These are phyloP conservation scores for Sphaerulina musiva DNA, from an alignment of 2,329 filamentous ascomycete genomes.

Conservation along the genomic window DNA sequence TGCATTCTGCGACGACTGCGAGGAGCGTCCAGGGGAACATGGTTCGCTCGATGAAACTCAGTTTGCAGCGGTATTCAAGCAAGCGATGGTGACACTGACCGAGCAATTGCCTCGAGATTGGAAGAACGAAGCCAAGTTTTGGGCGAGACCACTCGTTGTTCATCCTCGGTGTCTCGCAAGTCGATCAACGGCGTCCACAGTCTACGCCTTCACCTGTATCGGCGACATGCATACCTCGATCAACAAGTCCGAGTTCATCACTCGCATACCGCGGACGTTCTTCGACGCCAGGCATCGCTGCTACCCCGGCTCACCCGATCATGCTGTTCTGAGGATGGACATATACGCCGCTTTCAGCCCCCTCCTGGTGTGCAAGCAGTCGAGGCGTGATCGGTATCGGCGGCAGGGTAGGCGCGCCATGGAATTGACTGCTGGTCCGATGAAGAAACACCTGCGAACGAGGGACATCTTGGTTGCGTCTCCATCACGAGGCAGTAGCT, in stretches of 20 bases:
- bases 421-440: constrained; percentile 3
- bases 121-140: constrained; percentile 40
- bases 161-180: constrained; percentile 13
- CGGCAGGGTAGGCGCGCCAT: constrained; percentile 11
- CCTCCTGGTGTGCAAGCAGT: constrained; percentile 29
- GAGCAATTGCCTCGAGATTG: constrained; percentile 37
- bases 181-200: constrained; percentile 31
- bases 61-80: constrained; percentile 35
- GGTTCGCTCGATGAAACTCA: constrained; percentile 24
- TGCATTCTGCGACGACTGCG: constrained; percentile 20
- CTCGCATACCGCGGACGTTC: constrained; percentile 40
- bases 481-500: constrained; percentile 11
- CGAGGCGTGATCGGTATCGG: constrained; percentile 9
- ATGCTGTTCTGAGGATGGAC: constrained; percentile 39
- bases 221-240: constrained; percentile 30
- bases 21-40: constrained; percentile 9
- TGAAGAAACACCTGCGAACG: constrained; percentile 4
- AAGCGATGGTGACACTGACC: constrained; percentile 28
- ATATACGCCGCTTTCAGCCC: constrained; percentile 44
- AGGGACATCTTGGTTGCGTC: neutral
- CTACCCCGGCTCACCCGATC: constrained; percentile 42
- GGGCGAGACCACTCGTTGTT: constrained; percentile 38
- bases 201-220: constrained; percentile 41
- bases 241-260: constrained; percentile 25
- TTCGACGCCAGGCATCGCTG: constrained; percentile 41